Base-by-base conservation (phyloP, 306 rosid species). In the Pueraria montana region DNA sequence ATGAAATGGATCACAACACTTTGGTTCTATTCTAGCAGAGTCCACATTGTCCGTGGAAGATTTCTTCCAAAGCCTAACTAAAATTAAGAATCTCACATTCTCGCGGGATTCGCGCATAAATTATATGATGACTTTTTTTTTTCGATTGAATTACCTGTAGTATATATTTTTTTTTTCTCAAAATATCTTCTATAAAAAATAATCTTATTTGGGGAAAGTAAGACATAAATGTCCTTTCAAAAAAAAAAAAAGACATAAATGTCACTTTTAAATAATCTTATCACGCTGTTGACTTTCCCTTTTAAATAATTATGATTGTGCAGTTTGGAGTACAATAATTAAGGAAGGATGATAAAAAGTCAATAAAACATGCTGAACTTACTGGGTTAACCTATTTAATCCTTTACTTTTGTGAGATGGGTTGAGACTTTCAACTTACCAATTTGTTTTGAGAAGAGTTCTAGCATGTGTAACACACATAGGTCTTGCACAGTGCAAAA, bases 71-170 rank as follows among this genome's bases (percentile, higher is more conserved):
- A 36, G 34, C 43, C 66, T 66, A 53, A 32, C 30, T 2, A 53
- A 53, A 69, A 24, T 24, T 11, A 1, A 58, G 43, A 56, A 9
- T n/a, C 68, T 68, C 27, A 6, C 21, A 63, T 63, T 64, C 59
- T 80, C 3, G 36, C 77, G 72, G 23, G 23, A 64, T 64, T 64
- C 7, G 11, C 70, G 70, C 43, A 64, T 64, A 45, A 64, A 16
- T 30, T 16, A 64, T 62, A 30, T 16, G 18, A 13, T 6, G 11
- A 12, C 40, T 62, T 62, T 61, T 61, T n/a, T 24, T 59, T 59
- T 23, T 23, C 32, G 0, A 59, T 23, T 59, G 3, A 59, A 23
- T 24, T 58, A 55, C 4, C 2, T 6, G 8, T 23, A 20, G 18
- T 18, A 18, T 8, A 58, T 8, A 58, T 11, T 23, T n/a, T n/a